These are phyloP conservation scores for Hymenoscyphus occultus DNA, from an alignment of 2,329 filamentous ascomycete species.

Conservation along the genomic window DNA sequence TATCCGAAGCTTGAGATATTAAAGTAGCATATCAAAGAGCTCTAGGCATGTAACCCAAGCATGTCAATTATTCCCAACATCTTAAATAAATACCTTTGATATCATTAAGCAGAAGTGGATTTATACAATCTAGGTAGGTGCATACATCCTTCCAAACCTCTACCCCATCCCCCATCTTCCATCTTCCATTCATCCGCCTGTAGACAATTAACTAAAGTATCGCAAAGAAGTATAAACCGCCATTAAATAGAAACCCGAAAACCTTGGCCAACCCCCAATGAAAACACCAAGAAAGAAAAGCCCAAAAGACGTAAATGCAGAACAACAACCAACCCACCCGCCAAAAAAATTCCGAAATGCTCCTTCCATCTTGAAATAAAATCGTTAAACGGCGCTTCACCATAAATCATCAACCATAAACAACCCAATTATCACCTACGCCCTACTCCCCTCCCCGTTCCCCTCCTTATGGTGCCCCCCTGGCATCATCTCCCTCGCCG, in stretches of 20 bases:
- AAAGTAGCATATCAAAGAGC: too few species aligned
- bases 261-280: background rate
- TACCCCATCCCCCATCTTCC: too few species aligned
- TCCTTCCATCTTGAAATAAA: too few species aligned
- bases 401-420: too few species aligned
- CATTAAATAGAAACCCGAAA: background rate
- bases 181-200: background rate
- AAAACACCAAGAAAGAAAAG: background rate
- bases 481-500: slow-evolving; percentile 24
- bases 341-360: background rate
- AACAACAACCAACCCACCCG: background rate
- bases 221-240: background rate
- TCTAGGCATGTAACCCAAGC: too few species aligned
- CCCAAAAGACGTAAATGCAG: background rate
- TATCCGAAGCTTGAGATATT: too few species aligned
- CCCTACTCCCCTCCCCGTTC: slow-evolving; percentile 8
- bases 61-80: too few species aligned
- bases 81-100: too few species aligned
- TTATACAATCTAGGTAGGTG: too few species aligned
- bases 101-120: too few species aligned
- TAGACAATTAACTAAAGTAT: background rate
- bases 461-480: slow-evolving; percentile 25
- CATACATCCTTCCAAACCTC: too few species aligned
- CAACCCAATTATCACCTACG: background rate
- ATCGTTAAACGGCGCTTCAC: too few species aligned